phyloP scores from a whole-genome alignment of 2,329 filamentous ascomycete genomes.

The Pseudocercospora vitis region DNA sequence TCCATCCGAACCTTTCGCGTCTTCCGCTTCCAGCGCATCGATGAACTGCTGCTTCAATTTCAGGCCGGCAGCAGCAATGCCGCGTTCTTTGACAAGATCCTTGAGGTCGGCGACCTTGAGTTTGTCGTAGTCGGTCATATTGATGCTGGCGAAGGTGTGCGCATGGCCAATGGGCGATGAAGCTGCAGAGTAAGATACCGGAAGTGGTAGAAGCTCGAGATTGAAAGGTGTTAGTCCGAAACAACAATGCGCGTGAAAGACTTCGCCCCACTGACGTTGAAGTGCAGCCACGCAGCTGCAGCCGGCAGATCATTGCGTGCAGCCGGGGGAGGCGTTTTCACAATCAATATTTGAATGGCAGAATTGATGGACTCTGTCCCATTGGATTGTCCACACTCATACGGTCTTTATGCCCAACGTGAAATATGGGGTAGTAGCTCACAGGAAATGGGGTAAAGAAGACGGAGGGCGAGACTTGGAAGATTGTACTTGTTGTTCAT shows the following conservation, averaged over 20 bases:
- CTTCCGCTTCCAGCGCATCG: conserved; percentile 45
- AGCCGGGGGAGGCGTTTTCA: no score
- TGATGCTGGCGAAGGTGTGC: conserved; percentile 1
- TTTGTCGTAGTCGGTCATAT: conserved; percentile 46
- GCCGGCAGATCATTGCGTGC: background rate
- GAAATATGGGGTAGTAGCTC: no score
- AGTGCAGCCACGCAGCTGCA: background rate
- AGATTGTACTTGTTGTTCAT: no score
- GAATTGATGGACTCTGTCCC: no score
- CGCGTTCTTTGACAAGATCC: conserved; percentile 48
- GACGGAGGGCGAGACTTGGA: no score
- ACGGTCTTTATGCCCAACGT: no score
- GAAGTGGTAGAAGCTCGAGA: background rate
- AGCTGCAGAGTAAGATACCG: background rate
- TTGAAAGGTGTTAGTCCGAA: background rate
- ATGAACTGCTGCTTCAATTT: conserved; percentile 51
- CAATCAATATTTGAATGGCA: no score
- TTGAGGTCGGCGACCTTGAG: conserved; percentile 50
- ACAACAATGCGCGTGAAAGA: background rate
- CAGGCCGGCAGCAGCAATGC: conserved; percentile 47
- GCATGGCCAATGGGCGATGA: background rate
- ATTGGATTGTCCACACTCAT: no score
- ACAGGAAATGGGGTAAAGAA: no score
- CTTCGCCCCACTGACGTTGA: background rate
- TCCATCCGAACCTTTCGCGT: conserved; percentile 24